Evolutionary conservation across 352 stramenopile species (phyloP).

Genomic region (Nothophytophthora sp.): DNA sequence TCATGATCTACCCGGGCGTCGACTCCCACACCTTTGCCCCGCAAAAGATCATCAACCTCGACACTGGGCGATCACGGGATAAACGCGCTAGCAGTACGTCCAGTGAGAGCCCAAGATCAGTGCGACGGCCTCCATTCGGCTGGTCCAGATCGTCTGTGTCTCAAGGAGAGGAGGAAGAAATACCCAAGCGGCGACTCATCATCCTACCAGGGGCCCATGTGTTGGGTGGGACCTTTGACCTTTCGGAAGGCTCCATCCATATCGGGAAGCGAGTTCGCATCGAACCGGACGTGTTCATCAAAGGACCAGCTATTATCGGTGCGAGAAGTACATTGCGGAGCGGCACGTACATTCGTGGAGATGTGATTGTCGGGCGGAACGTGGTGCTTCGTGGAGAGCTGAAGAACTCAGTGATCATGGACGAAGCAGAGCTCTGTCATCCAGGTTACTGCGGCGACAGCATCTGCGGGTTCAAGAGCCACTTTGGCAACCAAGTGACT

Average conservation of each 20-base stretch:
- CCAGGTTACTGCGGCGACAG: conserved; percentile 78
- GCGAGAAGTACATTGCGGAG: conserved; percentile 59
- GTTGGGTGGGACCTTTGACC: conserved; percentile 66
- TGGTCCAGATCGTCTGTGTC: conserved; percentile 36
- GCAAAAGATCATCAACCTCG: conserved; percentile 63
- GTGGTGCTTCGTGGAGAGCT: conserved; percentile 70
- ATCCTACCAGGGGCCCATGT: conserved; percentile 43
- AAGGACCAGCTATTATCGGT: conserved; percentile 76
- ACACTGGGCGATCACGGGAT: too few relatives aligned
- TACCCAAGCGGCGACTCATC: conserved; percentile 49
- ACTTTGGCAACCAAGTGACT: conserved; percentile 85
- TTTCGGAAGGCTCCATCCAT: conserved; percentile 68
- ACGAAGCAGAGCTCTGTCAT: conserved; percentile 73
- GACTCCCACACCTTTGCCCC: conserved; percentile 47
- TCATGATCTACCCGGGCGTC: conserved; percentile 58
- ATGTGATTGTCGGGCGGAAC: conserved; percentile 58
- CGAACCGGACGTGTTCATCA: conserved; percentile 72
- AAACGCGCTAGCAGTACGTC: too few relatives aligned
- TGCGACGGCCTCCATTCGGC: conserved; percentile 21
- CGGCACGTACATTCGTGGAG: conserved; percentile 68
- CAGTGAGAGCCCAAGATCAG: conserved; percentile 14
- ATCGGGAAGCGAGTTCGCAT: conserved; percentile 62
- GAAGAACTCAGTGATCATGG: conserved; percentile 75
- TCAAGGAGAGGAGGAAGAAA: conserved; percentile 21
- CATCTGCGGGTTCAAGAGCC: conserved; percentile 72